phyloP scores from a whole-genome alignment of 78 protist genomes.

The Polysphondylium violaceum region DNA sequence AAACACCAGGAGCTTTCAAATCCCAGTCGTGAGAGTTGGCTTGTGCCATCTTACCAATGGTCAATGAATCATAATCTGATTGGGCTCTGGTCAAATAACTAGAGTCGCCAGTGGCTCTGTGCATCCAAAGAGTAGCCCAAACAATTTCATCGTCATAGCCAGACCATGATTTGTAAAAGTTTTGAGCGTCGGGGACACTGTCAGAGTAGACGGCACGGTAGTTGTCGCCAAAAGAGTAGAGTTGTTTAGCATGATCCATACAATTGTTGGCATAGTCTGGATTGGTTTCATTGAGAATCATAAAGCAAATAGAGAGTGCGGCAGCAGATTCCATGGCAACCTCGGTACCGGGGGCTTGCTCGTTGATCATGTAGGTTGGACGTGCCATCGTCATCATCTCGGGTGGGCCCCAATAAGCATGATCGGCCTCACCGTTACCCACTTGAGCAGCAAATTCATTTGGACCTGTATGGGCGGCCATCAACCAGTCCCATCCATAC shows the following conservation, averaged over 20 bases:
- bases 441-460: slow-evolving; percentile 42
- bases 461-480: slow-evolving; percentile 48
- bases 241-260: slow-evolving; percentile 45
- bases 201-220: slow-evolving; percentile 70
- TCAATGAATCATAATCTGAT: slow-evolving; percentile 1
- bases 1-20: slow-evolving; percentile 54
- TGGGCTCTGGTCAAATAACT: slow-evolving; percentile 6
- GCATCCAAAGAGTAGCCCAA: slow-evolving; percentile 69
- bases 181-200: slow-evolving; percentile 45
- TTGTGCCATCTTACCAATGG: slow-evolving; percentile 38
- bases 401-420: slow-evolving; percentile 72
- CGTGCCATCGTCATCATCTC: slow-evolving; percentile 58
- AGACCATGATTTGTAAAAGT: slow-evolving; percentile 60
- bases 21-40: slow-evolving; percentile 68
- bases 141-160: slow-evolving; percentile 69
- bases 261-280: slow-evolving; percentile 19
- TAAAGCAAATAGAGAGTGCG: slow-evolving; percentile 32
- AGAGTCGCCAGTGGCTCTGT: slow-evolving; percentile 43
- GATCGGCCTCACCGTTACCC: slow-evolving; percentile 45
- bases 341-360: slow-evolving; percentile 57
- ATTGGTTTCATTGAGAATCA: slow-evolving; percentile 12
- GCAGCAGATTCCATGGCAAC: slow-evolving; percentile 56
- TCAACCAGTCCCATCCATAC: slow-evolving; percentile 72
- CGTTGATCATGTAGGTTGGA: slow-evolving; percentile 2
- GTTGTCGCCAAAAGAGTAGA: slow-evolving; percentile 48